Conservation (phyloP, 2,329 filamentous ascomycete species). For the Sclerotinia borealis region DNA sequence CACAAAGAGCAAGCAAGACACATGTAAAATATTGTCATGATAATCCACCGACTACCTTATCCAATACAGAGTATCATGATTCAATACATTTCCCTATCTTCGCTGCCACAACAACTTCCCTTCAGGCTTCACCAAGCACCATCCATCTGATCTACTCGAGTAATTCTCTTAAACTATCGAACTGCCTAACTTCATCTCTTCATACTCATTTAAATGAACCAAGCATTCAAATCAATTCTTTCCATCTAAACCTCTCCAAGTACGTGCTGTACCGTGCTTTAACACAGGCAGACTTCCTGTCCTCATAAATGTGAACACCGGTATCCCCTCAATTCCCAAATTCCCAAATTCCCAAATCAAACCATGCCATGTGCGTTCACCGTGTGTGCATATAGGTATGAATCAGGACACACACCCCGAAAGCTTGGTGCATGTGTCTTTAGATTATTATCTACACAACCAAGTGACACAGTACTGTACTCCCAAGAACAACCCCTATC, state of each 20-base stretch:
- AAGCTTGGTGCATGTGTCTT: too few species aligned
- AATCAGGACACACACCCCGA: not conserved
- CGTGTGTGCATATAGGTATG: too few species aligned
- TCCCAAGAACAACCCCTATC: not conserved
- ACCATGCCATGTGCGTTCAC: too few species aligned
- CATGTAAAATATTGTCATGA: not conserved
- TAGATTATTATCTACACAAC: too few species aligned
- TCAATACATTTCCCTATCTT: not conserved
- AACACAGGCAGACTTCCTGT: too few species aligned
- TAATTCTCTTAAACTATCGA: not conserved
- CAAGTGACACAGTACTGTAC: too few species aligned
- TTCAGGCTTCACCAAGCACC: too few species aligned
- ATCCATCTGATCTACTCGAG: not conserved
- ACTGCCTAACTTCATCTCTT: not conserved
- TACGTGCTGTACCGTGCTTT: not conserved
- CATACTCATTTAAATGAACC: not conserved
- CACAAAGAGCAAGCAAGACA: not conserved
- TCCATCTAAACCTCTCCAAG: not conserved
- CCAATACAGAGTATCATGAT: not conserved
- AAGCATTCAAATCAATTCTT: not conserved
- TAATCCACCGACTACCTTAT: not conserved
- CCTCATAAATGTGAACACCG: too few species aligned
- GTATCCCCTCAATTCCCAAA: too few species aligned
- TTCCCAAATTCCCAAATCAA: too few species aligned
- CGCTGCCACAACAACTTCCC: not conserved